phyloP scores from a whole-genome alignment of 2,329 filamentous ascomycete species.

The Fusarium proliferatum region DNA sequence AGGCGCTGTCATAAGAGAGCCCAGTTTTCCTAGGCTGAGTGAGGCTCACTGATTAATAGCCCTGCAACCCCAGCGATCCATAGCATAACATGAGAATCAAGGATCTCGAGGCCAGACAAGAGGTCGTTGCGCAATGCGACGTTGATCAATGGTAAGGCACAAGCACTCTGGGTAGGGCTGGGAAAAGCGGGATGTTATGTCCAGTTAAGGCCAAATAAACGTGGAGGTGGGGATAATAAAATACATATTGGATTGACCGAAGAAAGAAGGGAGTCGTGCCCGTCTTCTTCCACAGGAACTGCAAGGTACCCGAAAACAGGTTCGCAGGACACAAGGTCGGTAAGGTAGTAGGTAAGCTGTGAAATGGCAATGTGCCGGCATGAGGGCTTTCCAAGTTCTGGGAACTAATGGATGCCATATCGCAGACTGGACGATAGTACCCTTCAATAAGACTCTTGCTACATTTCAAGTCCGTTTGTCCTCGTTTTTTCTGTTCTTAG shows the following conservation, averaged over 20 bases:
- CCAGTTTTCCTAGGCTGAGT: constrained; percentile 31
- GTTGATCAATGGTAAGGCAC: constrained; percentile 24
- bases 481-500: neutral
- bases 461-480: neutral
- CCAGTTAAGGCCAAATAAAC: constrained; percentile 9
- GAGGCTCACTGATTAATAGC: constrained; percentile 7
- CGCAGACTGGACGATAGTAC: neutral
- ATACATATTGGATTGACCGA: neutral
- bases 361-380: constrained; percentile 2
- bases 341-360: neutral
- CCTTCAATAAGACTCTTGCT: neutral
- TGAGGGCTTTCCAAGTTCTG: neutral
- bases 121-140: constrained; percentile 28
- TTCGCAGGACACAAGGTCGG: neutral
- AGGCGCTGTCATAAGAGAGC: constrained; percentile 16
- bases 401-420: neutral
- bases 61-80: neutral
- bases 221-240: constrained; percentile 27
- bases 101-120: constrained; percentile 13
- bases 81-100: constrained; percentile 9
- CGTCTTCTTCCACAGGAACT: neutral
- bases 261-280: neutral
- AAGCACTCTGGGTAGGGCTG: constrained; percentile 31
- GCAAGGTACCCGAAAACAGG: constrained; percentile 1
- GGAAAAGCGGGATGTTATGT: constrained; percentile 26